Evolutionary conservation across 768 basidiomycete genomes (phyloP).

Genomic region (Lentinula raphanica): DNA sequence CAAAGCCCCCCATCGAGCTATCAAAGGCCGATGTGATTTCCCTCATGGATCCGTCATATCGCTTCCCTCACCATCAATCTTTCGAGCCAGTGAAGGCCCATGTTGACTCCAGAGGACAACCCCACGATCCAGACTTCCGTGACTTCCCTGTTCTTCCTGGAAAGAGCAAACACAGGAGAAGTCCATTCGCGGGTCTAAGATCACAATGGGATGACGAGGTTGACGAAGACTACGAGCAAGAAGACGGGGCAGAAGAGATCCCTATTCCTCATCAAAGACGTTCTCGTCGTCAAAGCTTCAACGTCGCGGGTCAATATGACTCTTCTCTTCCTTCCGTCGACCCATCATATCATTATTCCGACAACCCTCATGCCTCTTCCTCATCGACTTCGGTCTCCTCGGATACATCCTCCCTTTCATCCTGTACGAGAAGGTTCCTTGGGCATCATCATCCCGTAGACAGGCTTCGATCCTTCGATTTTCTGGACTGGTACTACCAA

Average conservation of each 20-base stretch:
- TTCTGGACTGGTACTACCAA: neutral
- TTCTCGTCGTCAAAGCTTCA: neutral
- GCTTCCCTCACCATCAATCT: neutral
- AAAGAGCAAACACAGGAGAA: neutral
- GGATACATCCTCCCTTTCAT: constrained; percentile 49
- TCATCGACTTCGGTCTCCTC: constrained; percentile 34
- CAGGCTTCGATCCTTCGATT: neutral
- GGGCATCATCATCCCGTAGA: neutral
- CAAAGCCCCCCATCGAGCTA: neutral
- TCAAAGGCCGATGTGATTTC: neutral
- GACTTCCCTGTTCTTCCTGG: neutral
- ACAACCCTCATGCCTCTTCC: constrained; percentile 9
- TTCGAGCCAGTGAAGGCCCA: neutral
- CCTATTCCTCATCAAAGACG: neutral
- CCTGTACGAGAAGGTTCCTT: constrained; percentile 37
- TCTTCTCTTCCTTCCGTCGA: neutral
- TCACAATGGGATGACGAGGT: neutral
- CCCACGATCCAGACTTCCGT: neutral
- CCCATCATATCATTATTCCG: neutral
- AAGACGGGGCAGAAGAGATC: neutral
- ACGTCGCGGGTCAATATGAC: neutral
- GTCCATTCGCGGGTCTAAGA: neutral
- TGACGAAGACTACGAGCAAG: neutral
- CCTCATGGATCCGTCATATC: neutral
- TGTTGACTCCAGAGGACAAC: neutral